A percentile compares a stretch with the other conserved stretches of the same genome.
phyloP scores from a whole-genome alignment of 2,329 filamentous ascomycete genomes.

The Epicoccum sorghinum region DNA sequence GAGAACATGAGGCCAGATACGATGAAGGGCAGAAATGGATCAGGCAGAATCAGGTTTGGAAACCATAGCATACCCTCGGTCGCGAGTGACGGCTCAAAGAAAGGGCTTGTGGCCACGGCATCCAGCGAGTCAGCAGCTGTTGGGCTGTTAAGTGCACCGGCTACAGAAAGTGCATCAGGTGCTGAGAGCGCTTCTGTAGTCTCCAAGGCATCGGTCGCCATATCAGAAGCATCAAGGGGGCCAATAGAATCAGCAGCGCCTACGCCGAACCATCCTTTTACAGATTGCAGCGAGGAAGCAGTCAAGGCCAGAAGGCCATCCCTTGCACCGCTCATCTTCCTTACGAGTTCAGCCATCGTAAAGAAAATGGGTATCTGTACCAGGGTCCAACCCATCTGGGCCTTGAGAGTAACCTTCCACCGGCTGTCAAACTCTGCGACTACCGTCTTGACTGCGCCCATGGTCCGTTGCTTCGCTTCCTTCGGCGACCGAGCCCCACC shows the following conservation, averaged over 20 bases:
- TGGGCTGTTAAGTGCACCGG: background rate
- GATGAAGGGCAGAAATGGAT: constrained; percentile 59
- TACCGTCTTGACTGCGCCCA: constrained; percentile 29
- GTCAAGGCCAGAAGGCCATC: constrained; percentile 39
- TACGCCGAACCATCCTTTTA: constrained; percentile 1
- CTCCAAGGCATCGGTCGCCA: background rate
- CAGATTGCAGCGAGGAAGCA: constrained; percentile 17
- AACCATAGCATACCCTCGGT: constrained; percentile 68
- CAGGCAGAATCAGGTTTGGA: constrained; percentile 60
- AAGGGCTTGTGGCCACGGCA: constrained; percentile 23
- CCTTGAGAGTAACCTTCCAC: constrained; percentile 37
- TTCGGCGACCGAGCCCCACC: constrained; percentile 30
- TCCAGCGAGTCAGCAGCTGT: constrained; percentile 1
- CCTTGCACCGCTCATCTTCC: constrained; percentile 42
- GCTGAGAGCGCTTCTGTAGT: background rate
- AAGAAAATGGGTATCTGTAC: constrained; percentile 46
- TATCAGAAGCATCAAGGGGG: background rate
- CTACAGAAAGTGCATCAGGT: background rate
- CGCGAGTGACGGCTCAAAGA: constrained; percentile 58
- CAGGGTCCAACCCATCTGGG: constrained; percentile 38
- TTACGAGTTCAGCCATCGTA: constrained; percentile 44
- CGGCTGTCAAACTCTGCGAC: constrained; percentile 31
- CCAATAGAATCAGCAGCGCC: background rate
- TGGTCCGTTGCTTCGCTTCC: constrained; percentile 20
- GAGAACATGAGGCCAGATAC: constrained; percentile 57